A percentile compares a stretch with the other conserved stretches of the same genome.
Conservation (phyloP, 768 basidiomycete genomes). For the Tricholoma sp. region DNA sequence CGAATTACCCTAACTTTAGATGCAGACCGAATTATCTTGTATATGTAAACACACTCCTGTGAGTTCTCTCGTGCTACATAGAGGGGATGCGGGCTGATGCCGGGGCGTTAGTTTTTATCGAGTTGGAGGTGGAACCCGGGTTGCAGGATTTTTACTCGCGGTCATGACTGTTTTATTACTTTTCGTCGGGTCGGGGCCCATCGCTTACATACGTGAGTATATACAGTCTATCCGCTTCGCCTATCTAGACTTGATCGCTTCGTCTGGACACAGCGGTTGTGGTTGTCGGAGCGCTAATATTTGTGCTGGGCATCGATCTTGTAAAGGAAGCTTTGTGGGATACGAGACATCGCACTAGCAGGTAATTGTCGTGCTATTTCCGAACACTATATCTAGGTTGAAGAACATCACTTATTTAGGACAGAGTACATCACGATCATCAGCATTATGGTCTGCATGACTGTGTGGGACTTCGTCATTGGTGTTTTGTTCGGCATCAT, state of each 20-base stretch:
- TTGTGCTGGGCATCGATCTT: constrained; percentile 90
- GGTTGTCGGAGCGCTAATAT: constrained; percentile 89
- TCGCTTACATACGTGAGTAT: constrained; percentile 83
- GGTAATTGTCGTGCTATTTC: constrained; percentile 31
- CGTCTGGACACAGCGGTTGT: constrained; percentile 58
- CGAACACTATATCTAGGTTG: constrained; percentile 8
- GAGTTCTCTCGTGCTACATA: not conserved
- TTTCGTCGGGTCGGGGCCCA: constrained; percentile 80
- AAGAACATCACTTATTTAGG: constrained; percentile 26
- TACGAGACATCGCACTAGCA: constrained; percentile 81
- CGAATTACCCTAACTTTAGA: constrained; percentile 7
- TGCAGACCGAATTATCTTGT: constrained; percentile 78
- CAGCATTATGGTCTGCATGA: constrained; percentile 91
- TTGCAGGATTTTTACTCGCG: constrained; percentile 84
- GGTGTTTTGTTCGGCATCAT: constrained; percentile 92
- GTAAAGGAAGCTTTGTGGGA: constrained; percentile 97
- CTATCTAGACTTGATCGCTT: not conserved
- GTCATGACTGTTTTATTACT: constrained; percentile 66
- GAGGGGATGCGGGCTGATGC: not conserved
- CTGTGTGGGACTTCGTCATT: constrained; percentile 88
- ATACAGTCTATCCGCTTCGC: not conserved
- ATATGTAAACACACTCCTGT: constrained; percentile 84
- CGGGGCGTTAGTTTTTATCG: constrained; percentile 70
- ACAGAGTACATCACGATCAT: constrained; percentile 78
- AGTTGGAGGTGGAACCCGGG: constrained; percentile 80